Evolutionary conservation across 257 asterid genomes (phyloP), one percentile per base, ranked within the genome.

Genomic region (Solanum pennellii): DNA sequence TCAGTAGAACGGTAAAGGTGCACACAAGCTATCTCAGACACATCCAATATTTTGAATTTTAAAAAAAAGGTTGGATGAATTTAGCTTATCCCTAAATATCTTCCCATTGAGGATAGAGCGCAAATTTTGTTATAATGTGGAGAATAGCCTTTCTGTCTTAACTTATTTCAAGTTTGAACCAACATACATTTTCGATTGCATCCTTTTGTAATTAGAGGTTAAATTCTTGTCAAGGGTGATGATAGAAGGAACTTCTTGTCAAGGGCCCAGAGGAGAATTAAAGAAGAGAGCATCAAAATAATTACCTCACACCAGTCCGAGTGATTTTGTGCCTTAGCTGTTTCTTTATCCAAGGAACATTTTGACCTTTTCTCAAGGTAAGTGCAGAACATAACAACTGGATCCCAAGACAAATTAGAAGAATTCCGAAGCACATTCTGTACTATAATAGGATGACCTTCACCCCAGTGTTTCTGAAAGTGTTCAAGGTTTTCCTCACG

Each of bases 221-320:
- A 77, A 25, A 27, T 77, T 77, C 83, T 77, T 14, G 62, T 77
- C 65, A 15, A 77, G 83, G 83, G 37, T 42, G 83, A 42, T 42
- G n/a, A 44, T 42, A 42, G 16, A 77, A 77, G 60, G 25, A 44
- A 77, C 52, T 77, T 44, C n/a, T 25, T n/a, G 62, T 44, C 62
- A 42, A 44, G 9, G 39, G 39, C n/a, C 83, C 68, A 3, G 68
- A 80, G 44, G 44, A 18, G 20, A 80, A 9, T 41, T 16, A 47
- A 21, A 47, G 85, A 49, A 16, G 29, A 80, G 44, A 47, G 68
- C 68, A 84, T 41, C 42, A 25, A 47, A 86, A 66, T 44, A 87
- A 91, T 82, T 66, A 97, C 99, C 99, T 97, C 99, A 89, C 98
- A 97, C 99, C 99, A 97, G 88, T 97, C 99, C 87, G 91, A 91